Evolutionary conservation across 129 eudicot species (phyloP), one percentile per base, ranked within the genome.

Genomic region (Lonicera japonica): DNA sequence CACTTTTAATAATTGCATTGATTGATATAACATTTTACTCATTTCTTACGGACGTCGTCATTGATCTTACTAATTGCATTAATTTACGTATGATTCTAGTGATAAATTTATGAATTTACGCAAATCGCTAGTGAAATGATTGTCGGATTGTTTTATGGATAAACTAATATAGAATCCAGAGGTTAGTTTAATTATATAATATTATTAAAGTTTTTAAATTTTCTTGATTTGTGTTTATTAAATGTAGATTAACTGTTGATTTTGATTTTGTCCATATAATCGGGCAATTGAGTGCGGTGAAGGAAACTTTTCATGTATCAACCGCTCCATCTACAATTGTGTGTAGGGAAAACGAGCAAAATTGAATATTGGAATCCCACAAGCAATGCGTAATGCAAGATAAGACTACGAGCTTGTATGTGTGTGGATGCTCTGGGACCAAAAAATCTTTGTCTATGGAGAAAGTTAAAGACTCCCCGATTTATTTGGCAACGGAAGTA

Each of bases 391-490:
- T 90, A 50, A 74, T 81, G 53, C 75, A 80, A 65, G 85, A 76
- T 74, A 90, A 84, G 55, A 74, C 90, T 38, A 95, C 94, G 72
- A 90, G 95, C 70, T 74, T 90, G 71, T 90, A 86, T 69, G 63
- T 79, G 8, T 90, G 97, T 77, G 97, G 97, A 1, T 79, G 89
- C 45, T 94, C 97, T 0, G 97, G 97, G 69, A 90, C 95, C 18
- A 95, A 94, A 16, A 90, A 90, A 73, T 81, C 97, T n/a, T 73
- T 90, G 63, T 80, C 86, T 19, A 81, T 88, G 89, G 99, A 88
- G 24, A 94, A 82, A 60, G 85, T 88, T 36, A 88, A 77, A 65
- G 78, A 70, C 36, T 68, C 67, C 25, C 68, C 88, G 29, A 59
- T 77, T 61, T 41, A 68, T 67, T 94, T 95, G 96, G 74, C 92